A percentile compares a stretch with the other conserved stretches of the same genome.
Conservation (phyloP, 495 filamentous ascomycete species). For the Aspergillus ostianus region DNA sequence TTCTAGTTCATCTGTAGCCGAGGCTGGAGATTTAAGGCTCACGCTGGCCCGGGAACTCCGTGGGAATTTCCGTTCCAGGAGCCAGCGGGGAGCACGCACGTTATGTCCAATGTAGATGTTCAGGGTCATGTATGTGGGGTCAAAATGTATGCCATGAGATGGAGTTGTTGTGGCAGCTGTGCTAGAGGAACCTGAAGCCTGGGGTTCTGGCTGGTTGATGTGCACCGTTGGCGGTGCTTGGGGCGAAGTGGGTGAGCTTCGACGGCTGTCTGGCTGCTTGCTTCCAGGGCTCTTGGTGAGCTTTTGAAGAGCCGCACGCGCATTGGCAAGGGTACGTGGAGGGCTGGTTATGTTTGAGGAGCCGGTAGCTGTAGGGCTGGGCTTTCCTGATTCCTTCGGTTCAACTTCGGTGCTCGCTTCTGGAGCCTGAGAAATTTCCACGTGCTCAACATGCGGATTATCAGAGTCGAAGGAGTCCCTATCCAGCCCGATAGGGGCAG, state of each 20-base stretch:
- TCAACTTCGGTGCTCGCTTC: neutral
- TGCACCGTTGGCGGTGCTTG: no score
- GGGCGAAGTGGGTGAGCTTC: no score
- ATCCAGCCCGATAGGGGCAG: neutral
- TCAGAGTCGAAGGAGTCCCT: neutral
- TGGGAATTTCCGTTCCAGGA: neutral
- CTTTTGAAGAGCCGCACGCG: neutral
- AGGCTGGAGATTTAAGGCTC: no score
- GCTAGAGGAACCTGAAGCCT: neutral
- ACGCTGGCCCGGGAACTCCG: no score
- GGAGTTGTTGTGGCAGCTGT: neutral
- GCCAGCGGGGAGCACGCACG: neutral
- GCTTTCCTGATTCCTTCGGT: neutral
- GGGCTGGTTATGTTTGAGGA: neutral
- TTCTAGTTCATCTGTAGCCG: conserved; percentile 2
- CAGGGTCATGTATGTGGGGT: neutral
- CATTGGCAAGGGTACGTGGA: neutral
- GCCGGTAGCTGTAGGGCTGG: neutral
- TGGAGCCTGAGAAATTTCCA: neutral
- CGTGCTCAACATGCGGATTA: conserved; percentile 6
- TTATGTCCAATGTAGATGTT: neutral
- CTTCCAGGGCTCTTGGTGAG: neutral
- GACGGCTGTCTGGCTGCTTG: neutral
- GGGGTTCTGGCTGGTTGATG: neutral
- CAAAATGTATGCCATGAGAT: neutral